phyloP scores from a whole-genome alignment of 768 basidiomycete species.

The Chiua virens region DNA sequence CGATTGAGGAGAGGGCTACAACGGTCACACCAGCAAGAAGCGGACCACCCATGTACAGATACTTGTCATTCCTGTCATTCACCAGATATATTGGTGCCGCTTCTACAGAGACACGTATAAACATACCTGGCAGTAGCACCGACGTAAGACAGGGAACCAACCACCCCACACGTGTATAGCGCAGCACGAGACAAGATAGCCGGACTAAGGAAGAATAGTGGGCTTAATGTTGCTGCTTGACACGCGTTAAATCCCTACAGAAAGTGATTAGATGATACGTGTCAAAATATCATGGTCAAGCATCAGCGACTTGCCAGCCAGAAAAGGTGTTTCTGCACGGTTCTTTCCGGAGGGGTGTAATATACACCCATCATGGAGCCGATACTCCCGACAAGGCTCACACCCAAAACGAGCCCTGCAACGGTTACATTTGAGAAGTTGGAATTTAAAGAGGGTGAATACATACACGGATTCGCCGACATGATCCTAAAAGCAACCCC shows the following conservation, averaged over 20 bases:
- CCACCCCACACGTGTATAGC: slow-evolving; percentile 82
- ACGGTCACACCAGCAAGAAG: slow-evolving; percentile 88
- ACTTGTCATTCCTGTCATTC: slow-evolving; percentile 64
- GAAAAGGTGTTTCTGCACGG: slow-evolving; percentile 74
- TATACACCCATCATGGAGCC: slow-evolving; percentile 84
- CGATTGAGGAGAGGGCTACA: slow-evolving; percentile 81
- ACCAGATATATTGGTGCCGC: neutral
- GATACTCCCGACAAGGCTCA: slow-evolving; percentile 75
- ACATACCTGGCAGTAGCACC: slow-evolving; percentile 81
- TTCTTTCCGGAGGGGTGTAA: slow-evolving; percentile 76
- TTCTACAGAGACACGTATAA: neutral
- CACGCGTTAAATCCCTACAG: slow-evolving; percentile 77
- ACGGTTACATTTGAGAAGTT: neutral
- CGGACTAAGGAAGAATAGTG: slow-evolving; percentile 86
- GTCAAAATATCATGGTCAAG: neutral
- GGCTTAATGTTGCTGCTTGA: slow-evolving; percentile 84
- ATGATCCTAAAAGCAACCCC: slow-evolving; percentile 72
- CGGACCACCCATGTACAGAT: slow-evolving; percentile 83
- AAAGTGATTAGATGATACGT: slow-evolving; percentile 2
- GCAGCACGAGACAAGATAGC: slow-evolving; percentile 85
- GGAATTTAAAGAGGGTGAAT: neutral
- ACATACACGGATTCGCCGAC: slow-evolving; percentile 79
- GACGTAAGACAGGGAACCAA: slow-evolving; percentile 84
- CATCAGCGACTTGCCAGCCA: slow-evolving; percentile 59
- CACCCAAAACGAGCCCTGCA: slow-evolving; percentile 77